phyloP scores from a whole-genome alignment of 2,329 filamentous ascomycete genomes.

The Colletotrichum navitas region DNA sequence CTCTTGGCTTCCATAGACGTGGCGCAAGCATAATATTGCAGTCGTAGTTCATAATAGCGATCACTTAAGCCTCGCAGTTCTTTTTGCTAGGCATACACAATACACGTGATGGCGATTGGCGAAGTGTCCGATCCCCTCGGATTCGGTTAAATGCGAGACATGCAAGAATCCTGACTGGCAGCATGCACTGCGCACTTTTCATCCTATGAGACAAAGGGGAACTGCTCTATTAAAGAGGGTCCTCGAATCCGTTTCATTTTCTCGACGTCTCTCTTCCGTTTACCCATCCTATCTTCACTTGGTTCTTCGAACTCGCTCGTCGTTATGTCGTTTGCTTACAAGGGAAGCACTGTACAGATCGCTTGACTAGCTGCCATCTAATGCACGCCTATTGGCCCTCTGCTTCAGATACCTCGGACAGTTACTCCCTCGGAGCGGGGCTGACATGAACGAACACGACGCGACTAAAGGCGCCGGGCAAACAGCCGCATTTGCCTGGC shows the following conservation, averaged over 20 bases:
- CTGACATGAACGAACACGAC: background rate
- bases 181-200: background rate
- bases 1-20: background rate
- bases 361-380: background rate
- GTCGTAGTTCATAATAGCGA: background rate
- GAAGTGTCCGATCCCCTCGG: slow-evolving; percentile 9
- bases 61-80: background rate
- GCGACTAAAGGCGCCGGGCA: background rate
- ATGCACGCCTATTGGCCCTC: slow-evolving; percentile 3
- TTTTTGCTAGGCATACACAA: background rate
- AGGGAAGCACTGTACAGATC: no score
- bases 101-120: background rate
- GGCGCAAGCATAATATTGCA: background rate
- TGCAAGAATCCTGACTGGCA: slow-evolving; percentile 2
- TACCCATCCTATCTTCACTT: no score
- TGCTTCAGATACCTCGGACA: background rate
- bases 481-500: background rate
- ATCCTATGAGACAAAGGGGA: no score
- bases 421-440: background rate
- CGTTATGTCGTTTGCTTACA: background rate
- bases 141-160: slow-evolving; percentile 16
- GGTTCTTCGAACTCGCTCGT: background rate
- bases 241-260: background rate
- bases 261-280: background rate
- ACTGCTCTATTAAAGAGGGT: background rate